Evolutionary conservation across 2,329 filamentous ascomycete genomes (phyloP), one percentile per base, ranked within the genome.

Genomic region (Leptographium lundbergii): DNA sequence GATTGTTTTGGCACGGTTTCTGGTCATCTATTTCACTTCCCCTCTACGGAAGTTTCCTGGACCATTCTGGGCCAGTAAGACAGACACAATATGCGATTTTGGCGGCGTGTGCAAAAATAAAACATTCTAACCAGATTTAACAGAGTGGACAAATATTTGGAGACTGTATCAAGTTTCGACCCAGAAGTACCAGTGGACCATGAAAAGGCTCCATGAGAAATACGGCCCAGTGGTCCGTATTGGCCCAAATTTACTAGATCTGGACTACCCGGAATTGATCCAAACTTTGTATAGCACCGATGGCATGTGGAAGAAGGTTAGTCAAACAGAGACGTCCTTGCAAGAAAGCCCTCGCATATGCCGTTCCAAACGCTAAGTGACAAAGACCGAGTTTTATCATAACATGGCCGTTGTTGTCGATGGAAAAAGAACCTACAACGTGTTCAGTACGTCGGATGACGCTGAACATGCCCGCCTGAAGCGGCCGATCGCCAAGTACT

Each of bases 181-280:
- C 24, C 66, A 66, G 2, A 59, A 64, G 2, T 70, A 69, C 50
- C 67, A 69, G 3, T 42, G 63, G 5, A 63, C 61, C 0, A 67
- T 69, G 54, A 66, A 67, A 48, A 63, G 69, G 50, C 65, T 61
- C 4, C 59, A 61, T 39, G 25, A 61, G 1, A 59, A 57, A 60
- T 70, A 75, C 60, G 73, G 74, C 0, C 71, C 73, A 0, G 68
- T 73, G 11, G 71, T 76, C 3, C 71, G 72, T 9, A 69, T 75
- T n/a, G 72, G 68, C 0, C 74, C 74, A 4, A 72, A 72, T 47
- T 61, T 71, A 2, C 61, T 75, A 2, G 69, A 71, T 47, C 62
- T 75, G 5, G 70, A 73, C 57, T 64, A 68, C 0, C 72, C 73
- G 0, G 68, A 70, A 29, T 59, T 75, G 57, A 67, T 71, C 60